A percentile compares a stretch with the other conserved stretches of the same genome.
phyloP scores from a whole-genome alignment of 2,329 filamentous ascomycete species.

The Sarocladiaceae sp. region DNA sequence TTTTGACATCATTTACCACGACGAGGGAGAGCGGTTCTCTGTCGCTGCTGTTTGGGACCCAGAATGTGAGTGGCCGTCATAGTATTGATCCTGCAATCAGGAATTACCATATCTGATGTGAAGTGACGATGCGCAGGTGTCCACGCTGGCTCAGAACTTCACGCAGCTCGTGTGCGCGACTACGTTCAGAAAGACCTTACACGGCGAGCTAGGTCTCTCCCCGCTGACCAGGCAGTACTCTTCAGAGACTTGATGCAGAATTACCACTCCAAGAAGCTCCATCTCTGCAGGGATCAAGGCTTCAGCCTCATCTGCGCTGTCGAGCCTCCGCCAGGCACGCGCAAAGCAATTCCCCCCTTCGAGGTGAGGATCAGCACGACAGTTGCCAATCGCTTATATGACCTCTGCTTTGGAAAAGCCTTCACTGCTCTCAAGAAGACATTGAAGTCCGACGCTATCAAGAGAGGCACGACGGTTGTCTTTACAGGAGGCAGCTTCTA shows the following conservation, averaged over 20 bases:
- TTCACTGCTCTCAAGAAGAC: background rate
- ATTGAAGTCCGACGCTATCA: background rate
- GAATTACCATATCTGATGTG: background rate
- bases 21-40: background rate
- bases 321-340: too few relatives aligned
- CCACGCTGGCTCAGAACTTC: background rate
- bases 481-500: background rate
- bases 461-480: background rate
- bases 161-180: background rate
- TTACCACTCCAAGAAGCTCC: background rate
- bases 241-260: background rate
- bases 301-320: background rate
- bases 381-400: background rate
- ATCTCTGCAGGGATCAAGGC: background rate
- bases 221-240: background rate
- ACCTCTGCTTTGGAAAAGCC: background rate
- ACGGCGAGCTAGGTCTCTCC: background rate
- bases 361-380: background rate
- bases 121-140: background rate
- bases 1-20: background rate
- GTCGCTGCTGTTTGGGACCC: background rate
- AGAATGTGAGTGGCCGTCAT: background rate
- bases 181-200: background rate
- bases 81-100: background rate
- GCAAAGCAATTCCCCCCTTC: background rate